Evolutionary conservation across 331 rosid species (phyloP), one percentile per base, ranked within the genome.

Genomic region (Rosa hybrid): DNA sequence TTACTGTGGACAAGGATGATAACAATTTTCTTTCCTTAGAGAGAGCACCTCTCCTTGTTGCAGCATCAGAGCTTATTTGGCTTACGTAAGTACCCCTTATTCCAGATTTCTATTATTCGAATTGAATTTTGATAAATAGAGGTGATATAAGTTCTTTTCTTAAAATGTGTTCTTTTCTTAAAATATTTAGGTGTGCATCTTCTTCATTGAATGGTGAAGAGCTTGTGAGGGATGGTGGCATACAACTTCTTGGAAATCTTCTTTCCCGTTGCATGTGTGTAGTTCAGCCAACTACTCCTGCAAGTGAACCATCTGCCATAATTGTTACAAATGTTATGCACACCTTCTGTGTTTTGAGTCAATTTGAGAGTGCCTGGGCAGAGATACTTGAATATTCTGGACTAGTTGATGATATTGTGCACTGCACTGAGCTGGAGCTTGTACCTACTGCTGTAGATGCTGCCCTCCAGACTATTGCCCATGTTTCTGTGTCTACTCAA

Each of bases 51-150:
- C 98, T 96, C 75, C 97, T 96, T 51, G 82, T 96, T 77, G 98
- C 91, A 9, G 99, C 99, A 62, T 93, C 99, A 79, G 98, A 96
- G 88, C 99, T 96, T 84, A 91, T 91, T 25, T 96, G 99, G 97
- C 93, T 93, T 79, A 96, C 99, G 99, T 96, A 93, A 85, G 70
- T 71, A 71, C 56, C 71, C 67, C 54, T 53, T 71, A 2, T 71
- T 38, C 72, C 71, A 49, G 79, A 23, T 77, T 80, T 67, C 38
- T 68, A 80, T 82, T 48, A 23, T 85, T 67, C 77, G 34, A 68
- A 45, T 49, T 68, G 42, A 10, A 27, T 80, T 74, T 86, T 70
- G 74, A 77, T 27, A 34, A 50, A 78, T 68, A 14, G 3, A 17
- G 74, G 23, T 53, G 34, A 76, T 48, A 70, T 81, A 21, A 71